Conservation (phyloP, 106 monocot genomes). For the Dendrobium chrysotoxum region DNA sequence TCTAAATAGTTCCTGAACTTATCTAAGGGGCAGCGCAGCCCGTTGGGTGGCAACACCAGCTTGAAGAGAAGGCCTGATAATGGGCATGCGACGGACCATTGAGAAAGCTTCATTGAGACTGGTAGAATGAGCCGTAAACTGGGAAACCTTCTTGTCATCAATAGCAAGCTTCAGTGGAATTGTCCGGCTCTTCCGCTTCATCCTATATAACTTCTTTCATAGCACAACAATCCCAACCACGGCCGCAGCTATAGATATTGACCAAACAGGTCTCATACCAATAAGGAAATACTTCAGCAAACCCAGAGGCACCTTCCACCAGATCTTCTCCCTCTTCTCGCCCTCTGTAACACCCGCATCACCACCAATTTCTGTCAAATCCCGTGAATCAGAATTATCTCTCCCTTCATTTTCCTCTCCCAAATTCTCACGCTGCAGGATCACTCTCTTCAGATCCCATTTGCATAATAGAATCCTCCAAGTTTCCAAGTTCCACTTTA, state of each 20-base stretch:
- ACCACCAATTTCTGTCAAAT: background rate
- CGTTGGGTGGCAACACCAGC: constrained; percentile 24
- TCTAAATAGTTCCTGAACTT: background rate
- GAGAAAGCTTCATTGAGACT: constrained; percentile 33
- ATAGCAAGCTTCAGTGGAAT: constrained; percentile 18
- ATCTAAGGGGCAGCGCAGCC: constrained; percentile 14
- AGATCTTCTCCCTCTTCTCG: constrained; percentile 16
- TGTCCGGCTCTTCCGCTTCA: constrained; percentile 27
- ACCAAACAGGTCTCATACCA: constrained; percentile 37
- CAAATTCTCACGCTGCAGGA: background rate
- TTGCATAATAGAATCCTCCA: background rate
- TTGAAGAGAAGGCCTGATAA: constrained; percentile 26
- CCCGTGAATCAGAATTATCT: background rate
- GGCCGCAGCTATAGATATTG: constrained; percentile 28
- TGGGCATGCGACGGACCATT: constrained; percentile 26
- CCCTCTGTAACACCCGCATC: constrained; percentile 1
- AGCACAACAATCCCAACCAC: constrained; percentile 32
- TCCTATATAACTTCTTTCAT: constrained; percentile 28
- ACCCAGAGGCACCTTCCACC: constrained; percentile 46
- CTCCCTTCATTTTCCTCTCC: background rate
- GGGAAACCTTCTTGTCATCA: constrained; percentile 49
- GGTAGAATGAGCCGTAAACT: constrained; percentile 28
- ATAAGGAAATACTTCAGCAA: constrained; percentile 30
- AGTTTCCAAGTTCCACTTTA: background rate
- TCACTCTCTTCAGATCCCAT: background rate